Evolutionary conservation across 805 yeast species (phyloP), one percentile per base, ranked within the genome.

Genomic region (Kazachstania martiniae): DNA sequence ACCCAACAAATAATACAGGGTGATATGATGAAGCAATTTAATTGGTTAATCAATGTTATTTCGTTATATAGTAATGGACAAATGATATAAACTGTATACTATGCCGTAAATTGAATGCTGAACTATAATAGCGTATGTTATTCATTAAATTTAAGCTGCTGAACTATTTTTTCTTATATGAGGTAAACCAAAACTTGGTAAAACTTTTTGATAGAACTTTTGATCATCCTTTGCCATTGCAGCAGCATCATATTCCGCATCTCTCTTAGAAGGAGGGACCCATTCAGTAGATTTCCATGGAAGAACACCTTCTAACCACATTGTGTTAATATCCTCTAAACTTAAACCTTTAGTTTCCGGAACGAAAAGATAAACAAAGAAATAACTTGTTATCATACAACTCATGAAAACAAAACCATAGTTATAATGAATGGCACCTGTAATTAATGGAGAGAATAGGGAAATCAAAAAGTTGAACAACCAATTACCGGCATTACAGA

Each of bases 261-360:
- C 44, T 38, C 51, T 46, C 42, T 46, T 36, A 37, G 56, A 36
- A 18, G 72, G 65, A 40, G 77, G 76, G 32, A 59, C 63, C 70
- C 69, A 75, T 32, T 43, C 43, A 18, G 61, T 38, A 12, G 77
- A 72, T 35, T 51, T 46, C 66, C 68, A 63, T 25, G 68, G 62
- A 27, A 49, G 42, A 28, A 54, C 56, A 37, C 54, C 58, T 25
- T 56, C 50, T 23, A 65, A 49, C 47, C 61, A 65, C 61, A 74
- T 58, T 47, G 68, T 75, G 54, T 81, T 86, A 43, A 81, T 81
- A 56, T 81, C 84, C 60, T 82, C 93, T 55, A 83, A 69, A 29
- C 80, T 67, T 51, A 81, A 69, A 38, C 91, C 91, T 62, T 72
- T 74, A 34, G 93, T 82, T 59, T 80, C 86, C 47, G 74, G 74